These are phyloP conservation scores for Raddia distichophylla DNA, from an alignment of 176 grass and related monocot species.

Conservation along the genomic window DNA sequence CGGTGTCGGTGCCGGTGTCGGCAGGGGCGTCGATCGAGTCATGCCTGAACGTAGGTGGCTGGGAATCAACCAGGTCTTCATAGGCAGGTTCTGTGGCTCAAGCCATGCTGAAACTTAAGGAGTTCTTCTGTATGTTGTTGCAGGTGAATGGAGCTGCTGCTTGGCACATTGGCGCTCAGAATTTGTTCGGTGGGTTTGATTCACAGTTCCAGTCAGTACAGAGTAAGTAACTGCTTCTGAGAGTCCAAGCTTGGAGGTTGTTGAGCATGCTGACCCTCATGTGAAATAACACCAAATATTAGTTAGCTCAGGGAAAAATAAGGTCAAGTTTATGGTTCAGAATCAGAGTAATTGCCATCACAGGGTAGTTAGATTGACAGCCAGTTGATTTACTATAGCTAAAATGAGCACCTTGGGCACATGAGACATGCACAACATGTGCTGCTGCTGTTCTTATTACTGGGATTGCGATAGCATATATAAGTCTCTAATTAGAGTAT, in stretches of 20 bases:
- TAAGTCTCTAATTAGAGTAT: background rate
- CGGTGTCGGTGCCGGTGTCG: background rate
- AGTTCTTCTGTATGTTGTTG: background rate
- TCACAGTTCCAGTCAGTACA: conserved; percentile 67
- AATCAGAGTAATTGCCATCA: background rate
- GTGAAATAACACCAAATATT: conserved; percentile 26
- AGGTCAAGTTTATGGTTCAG: background rate
- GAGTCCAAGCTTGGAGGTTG: conserved; percentile 30
- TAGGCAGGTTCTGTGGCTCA: background rate
- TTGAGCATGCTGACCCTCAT: background rate
- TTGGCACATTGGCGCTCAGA: conserved; percentile 64
- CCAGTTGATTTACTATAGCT: background rate
- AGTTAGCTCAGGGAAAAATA: conserved; percentile 2
- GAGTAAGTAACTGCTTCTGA: conserved; percentile 54
- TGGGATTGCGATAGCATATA: background rate
- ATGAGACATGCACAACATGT: background rate
- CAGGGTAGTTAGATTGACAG: background rate
- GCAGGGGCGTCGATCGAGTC: conserved; percentile 44
- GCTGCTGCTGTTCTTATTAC: background rate
- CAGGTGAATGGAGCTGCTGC: conserved; percentile 64
- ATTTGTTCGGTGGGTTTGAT: conserved; percentile 55
- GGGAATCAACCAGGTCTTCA: background rate
- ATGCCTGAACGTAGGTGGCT: conserved; percentile 58
- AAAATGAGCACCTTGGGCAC: background rate
- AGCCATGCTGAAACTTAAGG: conserved; percentile 31